These are phyloP conservation scores for Exophiala sp. DNA, from an alignment of 2,329 filamentous ascomycete genomes.

Conservation along the genomic window DNA sequence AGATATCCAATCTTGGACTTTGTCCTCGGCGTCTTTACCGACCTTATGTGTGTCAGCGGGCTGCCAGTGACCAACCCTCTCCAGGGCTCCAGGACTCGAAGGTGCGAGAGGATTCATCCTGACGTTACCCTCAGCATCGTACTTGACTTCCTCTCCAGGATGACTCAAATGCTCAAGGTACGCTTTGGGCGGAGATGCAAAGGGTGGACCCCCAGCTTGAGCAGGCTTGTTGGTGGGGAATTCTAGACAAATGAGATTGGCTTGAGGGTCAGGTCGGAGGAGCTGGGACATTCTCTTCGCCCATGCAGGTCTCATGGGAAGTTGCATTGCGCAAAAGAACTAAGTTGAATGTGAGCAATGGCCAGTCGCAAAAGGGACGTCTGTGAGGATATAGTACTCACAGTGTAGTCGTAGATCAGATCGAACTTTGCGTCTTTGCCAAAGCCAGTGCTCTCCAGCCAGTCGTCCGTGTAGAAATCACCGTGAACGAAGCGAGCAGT, in stretches of 20 bases:
- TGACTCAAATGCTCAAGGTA: conserved; percentile 69
- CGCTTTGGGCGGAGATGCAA: conserved; percentile 63
- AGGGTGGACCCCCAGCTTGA: conserved; percentile 66
- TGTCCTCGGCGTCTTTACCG: conserved; percentile 45
- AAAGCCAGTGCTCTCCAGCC: conserved; percentile 36
- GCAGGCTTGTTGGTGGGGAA: conserved; percentile 72
- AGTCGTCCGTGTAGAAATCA: conserved; percentile 45
- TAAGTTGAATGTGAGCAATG: conserved; percentile 29
- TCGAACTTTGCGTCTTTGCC: conserved; percentile 37
- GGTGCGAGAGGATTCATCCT: conserved; percentile 46
- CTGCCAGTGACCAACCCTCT: conserved; percentile 53
- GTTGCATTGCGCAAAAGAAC: conserved; percentile 61
- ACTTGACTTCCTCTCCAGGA: conserved; percentile 65
- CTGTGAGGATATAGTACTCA: conserved; percentile 32
- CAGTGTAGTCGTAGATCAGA: conserved; percentile 62
- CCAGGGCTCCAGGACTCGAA: conserved; percentile 38
- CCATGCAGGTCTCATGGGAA: conserved; percentile 55
- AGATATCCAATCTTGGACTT: conserved; percentile 41
- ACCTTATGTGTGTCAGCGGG: conserved; percentile 55
- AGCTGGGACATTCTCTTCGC: conserved; percentile 54
- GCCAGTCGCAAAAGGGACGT: not conserved
- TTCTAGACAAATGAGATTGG: conserved; percentile 65
- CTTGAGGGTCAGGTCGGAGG: conserved; percentile 45
- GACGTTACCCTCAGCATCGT: conserved; percentile 54
- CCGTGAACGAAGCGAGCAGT: conserved; percentile 42